Base-by-base conservation (phyloP, 331 rosid species). In the Malus hybrid region DNA sequence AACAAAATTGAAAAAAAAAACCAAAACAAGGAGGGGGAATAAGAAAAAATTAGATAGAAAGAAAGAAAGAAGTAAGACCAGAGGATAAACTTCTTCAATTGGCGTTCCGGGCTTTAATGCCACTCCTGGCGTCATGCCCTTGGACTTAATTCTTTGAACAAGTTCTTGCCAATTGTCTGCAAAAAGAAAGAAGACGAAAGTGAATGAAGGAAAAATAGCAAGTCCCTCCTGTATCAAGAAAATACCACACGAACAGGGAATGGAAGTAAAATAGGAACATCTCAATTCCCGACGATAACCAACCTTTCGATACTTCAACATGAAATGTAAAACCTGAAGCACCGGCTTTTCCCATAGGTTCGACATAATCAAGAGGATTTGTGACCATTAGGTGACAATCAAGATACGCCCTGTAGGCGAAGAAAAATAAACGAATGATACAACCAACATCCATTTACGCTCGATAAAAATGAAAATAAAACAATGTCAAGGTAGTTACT, bases 251-350 rank as follows among this genome's bases (percentile, higher is more conserved):
- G 44, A 50, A 44, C 64, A 60, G 73, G 65, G 75, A 79, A 70
- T 34, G 44, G 3, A 66, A 71, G 77, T 36, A 74, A 69, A 32
- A 9, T 0, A 68, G 44, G 48, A 48, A 16, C 19, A 33, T 57
- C 22, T 4, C 29, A 5, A 55, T 24, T 48, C 16, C 55, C 18
- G 20, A 53, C 75, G 33, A 64, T 50, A 71, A 71, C 84, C 64
- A 71, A 92, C 99, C 91, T 88, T 87, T 90, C 50, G 97, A 80
- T 71, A 85, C 78, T 88, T 94, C 99, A 10, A 89, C 83, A 53
- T 94, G 99, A 82, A 94, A 94, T 42, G 99, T 94, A 77, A 92
- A 92, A 71, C 97, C 97, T 9, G 97, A 94, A 78, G 99, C 97
- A 72, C 97, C 97, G 63, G 99, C 97, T 85, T 81, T 92, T 69